A percentile compares a stretch with the other conserved stretches of the same genome.
These are phyloP conservation scores for Bryopsis sp. DNA, from an alignment of 139 green algal species.

Conservation along the genomic window DNA sequence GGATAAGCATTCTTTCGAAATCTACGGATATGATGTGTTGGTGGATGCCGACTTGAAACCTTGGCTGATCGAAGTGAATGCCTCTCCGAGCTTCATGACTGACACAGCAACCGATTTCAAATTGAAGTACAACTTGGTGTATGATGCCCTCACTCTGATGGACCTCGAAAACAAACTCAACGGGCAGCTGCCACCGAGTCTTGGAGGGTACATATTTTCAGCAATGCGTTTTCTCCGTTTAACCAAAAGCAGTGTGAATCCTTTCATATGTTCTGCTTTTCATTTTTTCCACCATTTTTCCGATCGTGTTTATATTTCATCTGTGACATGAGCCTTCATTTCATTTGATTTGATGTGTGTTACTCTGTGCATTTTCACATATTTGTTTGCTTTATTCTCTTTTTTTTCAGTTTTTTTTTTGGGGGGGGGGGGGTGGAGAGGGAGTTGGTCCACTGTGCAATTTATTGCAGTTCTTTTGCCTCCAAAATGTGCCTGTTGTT, in stretches of 20 bases:
- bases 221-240: too few relatives aligned
- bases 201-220: not conserved
- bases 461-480: not conserved
- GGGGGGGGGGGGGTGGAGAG: too few relatives aligned
- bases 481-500: not conserved
- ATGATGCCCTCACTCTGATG: not conserved
- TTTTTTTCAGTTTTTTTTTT: too few relatives aligned
- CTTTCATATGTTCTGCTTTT: too few relatives aligned
- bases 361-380: too few relatives aligned
- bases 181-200: not conserved
- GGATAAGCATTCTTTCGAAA: slow-evolving; percentile 68
- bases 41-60: slow-evolving; percentile 50
- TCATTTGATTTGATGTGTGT: too few relatives aligned
- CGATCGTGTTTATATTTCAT: too few relatives aligned
- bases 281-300: too few relatives aligned
- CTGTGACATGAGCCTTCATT: too few relatives aligned
- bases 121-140: slow-evolving; percentile 5
- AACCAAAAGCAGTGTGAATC: too few relatives aligned
- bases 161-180: slow-evolving; percentile 1
- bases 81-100: slow-evolving; percentile 17
- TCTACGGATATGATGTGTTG: slow-evolving; percentile 74
- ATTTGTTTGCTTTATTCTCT: too few relatives aligned
- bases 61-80: slow-evolving; percentile 70
- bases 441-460: too few relatives aligned
- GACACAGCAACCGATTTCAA: slow-evolving; percentile 10